Evolutionary conservation across 305 asterid genomes (phyloP), one percentile per base, ranked within the genome.

Genomic region (Plantago lanceolata): DNA sequence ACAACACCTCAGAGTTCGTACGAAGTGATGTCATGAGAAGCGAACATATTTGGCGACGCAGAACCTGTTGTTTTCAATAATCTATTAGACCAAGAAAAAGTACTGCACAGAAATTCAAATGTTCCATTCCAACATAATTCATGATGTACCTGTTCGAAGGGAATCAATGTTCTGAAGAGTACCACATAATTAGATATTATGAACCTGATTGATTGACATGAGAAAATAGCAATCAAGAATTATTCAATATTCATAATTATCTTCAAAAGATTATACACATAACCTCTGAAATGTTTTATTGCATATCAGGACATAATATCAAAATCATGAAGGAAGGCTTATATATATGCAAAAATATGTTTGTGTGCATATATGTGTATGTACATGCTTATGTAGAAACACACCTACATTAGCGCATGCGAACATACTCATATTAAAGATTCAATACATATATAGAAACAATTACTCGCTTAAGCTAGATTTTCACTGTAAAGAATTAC

Each of bases 1-100:
- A n/a, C n/a, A 24, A 24, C 70, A 89, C 99, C 99, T 93, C 97
- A 52, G 97, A 82, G 71, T 93, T 90, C 9, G 94, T 89, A 54
- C 97, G 96, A 52, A 93, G 95, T 63, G 99, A 93, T 57, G 97
- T 93, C 97, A 93, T 93, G 67, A 93, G 94, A 71, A 93, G 90
- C 68, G 97, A 93, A 78, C 97, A 93, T 74, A 89, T 80, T 76
- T 88, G 90, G 76, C 73, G 88, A 50, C 94, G 94, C 73, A 87
- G 78, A 71, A 85, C 88, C 99, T 93, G 92, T 79, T 66, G 28
- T 67, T 69, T 76, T 56, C 72, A 59, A 75, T 48, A 61, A 73
- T 47, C 24, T 59, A 75, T 80, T 68, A 75, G 79, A 67, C 65
- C 73, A 76, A 48, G 61, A 65, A 65, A 68, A 54, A 16, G 16